Conservation (phyloP, 352 stramenopile genomes). For the Saprolegnia diclina region DNA sequence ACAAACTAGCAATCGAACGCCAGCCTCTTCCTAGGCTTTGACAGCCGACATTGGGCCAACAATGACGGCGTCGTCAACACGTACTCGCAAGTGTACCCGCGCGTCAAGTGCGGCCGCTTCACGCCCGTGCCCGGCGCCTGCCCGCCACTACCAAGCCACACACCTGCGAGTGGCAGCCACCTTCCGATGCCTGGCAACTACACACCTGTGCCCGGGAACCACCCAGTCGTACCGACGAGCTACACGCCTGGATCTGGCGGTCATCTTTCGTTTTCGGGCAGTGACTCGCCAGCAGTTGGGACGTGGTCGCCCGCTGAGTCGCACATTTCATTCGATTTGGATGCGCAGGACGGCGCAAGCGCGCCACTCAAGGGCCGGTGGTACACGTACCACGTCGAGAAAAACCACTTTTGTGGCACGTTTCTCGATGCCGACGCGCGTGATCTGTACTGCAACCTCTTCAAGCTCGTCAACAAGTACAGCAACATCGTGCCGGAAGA, state of each 20-base stretch:
- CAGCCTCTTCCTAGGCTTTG: slow-evolving; percentile 3
- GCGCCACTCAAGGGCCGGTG: slow-evolving; percentile 23
- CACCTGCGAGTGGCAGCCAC: too few species aligned
- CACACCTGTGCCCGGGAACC: neutral
- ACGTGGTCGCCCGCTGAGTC: slow-evolving; percentile 3
- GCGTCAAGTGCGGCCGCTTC: slow-evolving; percentile 6
- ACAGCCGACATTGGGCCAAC: slow-evolving; percentile 8
- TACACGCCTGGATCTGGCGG: too few species aligned
- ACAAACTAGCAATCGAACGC: neutral
- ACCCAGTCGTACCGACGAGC: neutral
- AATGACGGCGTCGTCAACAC: slow-evolving; percentile 24
- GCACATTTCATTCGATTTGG: slow-evolving; percentile 21
- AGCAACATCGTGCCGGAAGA: slow-evolving; percentile 1
- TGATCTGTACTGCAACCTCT: slow-evolving; percentile 28
- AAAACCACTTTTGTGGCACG: slow-evolving; percentile 33
- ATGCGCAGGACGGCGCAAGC: neutral
- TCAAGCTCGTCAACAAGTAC: slow-evolving; percentile 29
- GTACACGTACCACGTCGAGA: slow-evolving; percentile 29
- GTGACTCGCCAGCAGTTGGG: neutral
- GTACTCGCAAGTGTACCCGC: slow-evolving; percentile 14
- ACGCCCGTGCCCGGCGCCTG: neutral
- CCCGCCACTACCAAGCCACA: too few species aligned
- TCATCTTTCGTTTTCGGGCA: neutral
- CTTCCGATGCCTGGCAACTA: neutral
- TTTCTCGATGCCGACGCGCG: slow-evolving; percentile 28